These are phyloP conservation scores for Nigrospora sphaerica DNA, from an alignment of 2,329 filamentous ascomycete genomes.

Conservation along the genomic window DNA sequence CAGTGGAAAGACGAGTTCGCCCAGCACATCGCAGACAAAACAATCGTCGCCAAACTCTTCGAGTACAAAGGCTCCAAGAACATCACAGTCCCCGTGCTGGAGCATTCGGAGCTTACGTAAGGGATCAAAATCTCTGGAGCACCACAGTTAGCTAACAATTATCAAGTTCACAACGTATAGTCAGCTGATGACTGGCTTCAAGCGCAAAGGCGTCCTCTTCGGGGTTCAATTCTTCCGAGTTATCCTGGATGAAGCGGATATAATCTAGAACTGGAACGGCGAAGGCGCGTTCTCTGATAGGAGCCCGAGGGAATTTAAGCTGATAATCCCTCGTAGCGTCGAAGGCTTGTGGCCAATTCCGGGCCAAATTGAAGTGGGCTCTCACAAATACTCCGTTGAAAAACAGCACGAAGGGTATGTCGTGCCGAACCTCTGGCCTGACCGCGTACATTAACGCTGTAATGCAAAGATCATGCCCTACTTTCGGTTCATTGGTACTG, in stretches of 20 bases:
- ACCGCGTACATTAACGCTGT: no score
- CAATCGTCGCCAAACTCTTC: neutral
- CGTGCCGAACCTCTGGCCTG: neutral
- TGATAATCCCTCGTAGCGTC: neutral
- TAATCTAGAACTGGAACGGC: neutral
- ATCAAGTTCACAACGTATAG: neutral
- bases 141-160: neutral
- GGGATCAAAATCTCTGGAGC: no score
- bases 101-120: neutral
- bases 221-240: neutral
- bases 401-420: neutral
- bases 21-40: neutral
- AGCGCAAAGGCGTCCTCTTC: neutral
- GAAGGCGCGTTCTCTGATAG: neutral
- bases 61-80: neutral
- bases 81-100: neutral
- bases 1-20: neutral
- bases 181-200: neutral
- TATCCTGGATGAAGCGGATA: neutral
- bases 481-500: neutral
- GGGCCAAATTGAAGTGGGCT: neutral
- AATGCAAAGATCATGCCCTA: neutral
- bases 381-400: neutral
- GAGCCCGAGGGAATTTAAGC: no score
- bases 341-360: neutral